Evolutionary conservation across 2,329 filamentous ascomycete genomes (phyloP), one percentile per base, ranked within the genome.

Genomic region (Blastomyces emzantsi): DNA sequence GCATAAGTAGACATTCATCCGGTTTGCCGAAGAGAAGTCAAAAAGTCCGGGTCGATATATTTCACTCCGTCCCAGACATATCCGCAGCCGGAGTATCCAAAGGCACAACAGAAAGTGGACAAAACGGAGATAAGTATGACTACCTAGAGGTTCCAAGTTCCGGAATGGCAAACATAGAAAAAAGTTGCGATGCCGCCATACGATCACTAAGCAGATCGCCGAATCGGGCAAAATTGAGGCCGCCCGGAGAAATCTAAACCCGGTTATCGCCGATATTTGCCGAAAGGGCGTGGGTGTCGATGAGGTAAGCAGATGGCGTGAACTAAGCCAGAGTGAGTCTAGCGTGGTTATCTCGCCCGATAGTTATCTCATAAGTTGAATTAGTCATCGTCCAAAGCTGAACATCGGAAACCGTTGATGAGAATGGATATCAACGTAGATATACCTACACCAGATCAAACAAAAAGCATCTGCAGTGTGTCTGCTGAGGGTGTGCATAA

Each of bases 1-100:
- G 64, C 66, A 63, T 63, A 59, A 58, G 57, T 65, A 69, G 72
- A 71, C 72, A 73, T 73, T 57, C 64, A 65, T 58, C 45, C 54
- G 33, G 4, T 28, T 43, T 49, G 57, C 56, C 15, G 57, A 22
- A 41, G 25, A 60, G 22, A 45, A 30, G 19, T n/a, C 25, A 51
- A 28, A 17, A 13, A 51, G 22, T 51, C 22, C 25, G 49, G 22
- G 22, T 25, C 13, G 49, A 51, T 15, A n/a, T 22, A 17, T 22
- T 11, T 41, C 30, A 57, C 28, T 22, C 22, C 22, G 57, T 36
- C 41, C 25, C 25, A n/a, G 13, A 7, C 41, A 49, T 47, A 4
- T 30, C 41, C 57, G 15, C 41, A 17, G 25, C 8, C 7, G 25
- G 25, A 60, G 22, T n/a, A 36, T 36, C n/a, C 25, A 15, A 60